These are phyloP conservation scores for Melanomma pulvis-pyrius DNA, from an alignment of 495 filamentous ascomycete species.

Conservation along the genomic window DNA sequence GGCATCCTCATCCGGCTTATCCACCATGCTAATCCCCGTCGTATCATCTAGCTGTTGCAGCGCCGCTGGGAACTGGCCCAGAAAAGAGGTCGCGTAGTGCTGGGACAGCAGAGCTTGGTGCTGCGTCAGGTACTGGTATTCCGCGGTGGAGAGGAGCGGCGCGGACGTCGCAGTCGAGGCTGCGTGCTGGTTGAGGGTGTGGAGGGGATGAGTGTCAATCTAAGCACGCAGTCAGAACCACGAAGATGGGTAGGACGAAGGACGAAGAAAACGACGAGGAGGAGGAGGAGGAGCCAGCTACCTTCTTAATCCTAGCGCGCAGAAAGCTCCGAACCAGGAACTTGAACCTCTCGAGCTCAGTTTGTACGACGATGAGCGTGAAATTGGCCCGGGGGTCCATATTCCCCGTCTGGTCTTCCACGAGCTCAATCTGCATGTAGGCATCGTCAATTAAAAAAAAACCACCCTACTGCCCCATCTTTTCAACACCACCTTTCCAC, in stretches of 20 bases:
- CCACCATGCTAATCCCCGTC: conserved; percentile 87
- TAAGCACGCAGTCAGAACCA: conserved; percentile 45
- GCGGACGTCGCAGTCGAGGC: conserved; percentile 40
- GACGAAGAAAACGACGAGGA: too few relatives aligned
- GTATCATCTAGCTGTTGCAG: conserved; percentile 87
- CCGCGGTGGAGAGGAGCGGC: conserved; percentile 64
- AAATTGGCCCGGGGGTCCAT: conserved; percentile 89
- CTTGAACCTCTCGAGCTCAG: conserved; percentile 91
- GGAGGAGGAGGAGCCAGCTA: conserved; percentile 19
- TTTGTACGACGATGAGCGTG: conserved; percentile 90
- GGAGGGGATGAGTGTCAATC: conserved; percentile 70
- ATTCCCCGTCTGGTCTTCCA: conserved; percentile 58
- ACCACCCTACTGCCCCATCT: conserved; percentile 18
- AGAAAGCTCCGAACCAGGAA: conserved; percentile 85
- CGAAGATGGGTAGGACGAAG: conserved; percentile 49
- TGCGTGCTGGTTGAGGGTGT: conserved; percentile 51
- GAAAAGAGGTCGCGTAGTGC: conserved; percentile 81
- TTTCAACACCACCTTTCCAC: conserved; percentile 58
- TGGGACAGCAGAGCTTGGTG: conserved; percentile 80
- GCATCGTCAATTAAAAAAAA: not conserved
- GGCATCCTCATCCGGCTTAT: conserved; percentile 75
- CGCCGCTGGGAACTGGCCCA: conserved; percentile 73
- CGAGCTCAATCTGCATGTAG: conserved; percentile 49
- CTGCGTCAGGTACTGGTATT: conserved; percentile 74
- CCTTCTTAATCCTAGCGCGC: conserved; percentile 83